phyloP scores from a whole-genome alignment of 257 asterid genomes.

The Ophiorrhiza pumila region DNA sequence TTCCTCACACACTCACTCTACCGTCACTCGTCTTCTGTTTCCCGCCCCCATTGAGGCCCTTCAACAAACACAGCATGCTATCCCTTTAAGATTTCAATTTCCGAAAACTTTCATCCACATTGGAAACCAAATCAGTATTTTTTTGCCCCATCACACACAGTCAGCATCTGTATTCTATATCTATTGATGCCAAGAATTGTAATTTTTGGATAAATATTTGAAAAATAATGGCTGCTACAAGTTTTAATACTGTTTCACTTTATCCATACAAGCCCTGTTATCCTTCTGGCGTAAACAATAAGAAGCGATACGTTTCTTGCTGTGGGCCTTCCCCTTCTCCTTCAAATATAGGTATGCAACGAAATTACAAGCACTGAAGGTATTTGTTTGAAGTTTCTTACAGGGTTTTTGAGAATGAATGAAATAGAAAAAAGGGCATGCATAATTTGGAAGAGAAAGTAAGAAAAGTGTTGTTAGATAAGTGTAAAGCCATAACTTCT shows the following conservation, averaged over 20 bases:
- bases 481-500: neutral
- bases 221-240: slow-evolving; percentile 45
- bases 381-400: neutral
- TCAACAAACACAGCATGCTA: neutral
- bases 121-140: neutral
- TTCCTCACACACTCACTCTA: neutral
- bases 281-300: slow-evolving; percentile 31
- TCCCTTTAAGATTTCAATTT: neutral
- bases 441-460: neutral
- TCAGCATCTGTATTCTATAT: neutral
- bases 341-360: slow-evolving; percentile 40
- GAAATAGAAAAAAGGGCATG: neutral
- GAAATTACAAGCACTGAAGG: neutral
- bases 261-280: slow-evolving; percentile 43
- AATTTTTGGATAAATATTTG: too few species aligned
- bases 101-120: neutral
- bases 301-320: slow-evolving; percentile 43
- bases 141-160: neutral
- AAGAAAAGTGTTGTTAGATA: neutral
- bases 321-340: slow-evolving; percentile 42
- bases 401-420: neutral
- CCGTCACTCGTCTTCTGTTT: neutral
- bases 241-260: slow-evolving; percentile 44
- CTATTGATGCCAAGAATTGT: neutral
- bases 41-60: slow-evolving; percentile 15